These are phyloP conservation scores for Aspergillus leporis DNA, from an alignment of 495 filamentous ascomycete genomes.

Conservation along the genomic window DNA sequence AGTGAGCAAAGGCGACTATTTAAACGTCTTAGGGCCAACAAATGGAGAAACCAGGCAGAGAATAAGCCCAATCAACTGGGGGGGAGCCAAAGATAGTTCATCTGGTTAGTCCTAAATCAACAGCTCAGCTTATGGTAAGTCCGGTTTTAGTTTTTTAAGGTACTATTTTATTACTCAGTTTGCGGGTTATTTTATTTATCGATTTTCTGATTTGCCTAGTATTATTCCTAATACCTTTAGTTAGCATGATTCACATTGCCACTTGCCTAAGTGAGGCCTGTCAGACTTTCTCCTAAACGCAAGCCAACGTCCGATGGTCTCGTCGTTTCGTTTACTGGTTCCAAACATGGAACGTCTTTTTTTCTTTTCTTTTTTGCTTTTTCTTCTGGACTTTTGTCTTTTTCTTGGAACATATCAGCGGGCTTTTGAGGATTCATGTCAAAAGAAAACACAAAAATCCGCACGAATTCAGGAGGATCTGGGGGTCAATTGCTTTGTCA, in stretches of 20 bases:
- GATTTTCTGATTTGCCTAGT: slow-evolving; percentile 1
- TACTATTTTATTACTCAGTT: slow-evolving; percentile 10
- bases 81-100: slow-evolving; percentile 19
- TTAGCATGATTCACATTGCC: slow-evolving; percentile 10
- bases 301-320: slow-evolving; percentile 11
- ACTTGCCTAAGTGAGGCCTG: slow-evolving; percentile 9
- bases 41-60: slow-evolving; percentile 18
- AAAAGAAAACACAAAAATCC: slow-evolving; percentile 2
- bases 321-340: slow-evolving; percentile 1
- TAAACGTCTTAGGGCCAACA: slow-evolving; percentile 18
- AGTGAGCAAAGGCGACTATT: slow-evolving; percentile 24
- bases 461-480: not conserved
- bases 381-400: not conserved
- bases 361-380: slow-evolving; percentile 2
- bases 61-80: slow-evolving; percentile 23
- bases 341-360: not conserved
- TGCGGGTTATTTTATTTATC: slow-evolving; percentile 4
- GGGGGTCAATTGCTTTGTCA: not conserved
- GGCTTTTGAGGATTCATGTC: not conserved
- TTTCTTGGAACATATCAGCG: not conserved
- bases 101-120: slow-evolving; percentile 7
- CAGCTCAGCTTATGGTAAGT: slow-evolving; percentile 21
- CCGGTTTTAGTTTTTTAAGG: slow-evolving; percentile 5
- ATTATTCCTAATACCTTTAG: slow-evolving; percentile 6
- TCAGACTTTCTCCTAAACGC: slow-evolving; percentile 7